phyloP scores from a whole-genome alignment of 192 early-diverging fungal species.

The Podila clonocystis region DNA sequence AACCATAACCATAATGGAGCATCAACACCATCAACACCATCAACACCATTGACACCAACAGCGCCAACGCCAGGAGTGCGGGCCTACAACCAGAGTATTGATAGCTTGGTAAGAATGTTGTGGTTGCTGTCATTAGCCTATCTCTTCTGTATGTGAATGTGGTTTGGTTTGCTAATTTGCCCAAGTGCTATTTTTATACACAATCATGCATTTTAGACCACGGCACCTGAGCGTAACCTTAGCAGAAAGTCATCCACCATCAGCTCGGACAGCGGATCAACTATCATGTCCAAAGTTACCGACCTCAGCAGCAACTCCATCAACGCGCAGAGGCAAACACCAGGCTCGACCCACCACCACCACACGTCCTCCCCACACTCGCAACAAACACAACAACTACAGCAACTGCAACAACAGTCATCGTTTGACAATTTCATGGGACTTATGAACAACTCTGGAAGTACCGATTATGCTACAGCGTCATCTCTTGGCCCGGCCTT shows the following conservation, averaged over 20 bases:
- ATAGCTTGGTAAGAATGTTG: conserved; percentile 17
- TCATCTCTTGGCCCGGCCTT: conserved; percentile 4
- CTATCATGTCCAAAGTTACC: conserved; percentile 36
- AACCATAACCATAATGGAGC: neutral
- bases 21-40: neutral
- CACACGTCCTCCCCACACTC: neutral
- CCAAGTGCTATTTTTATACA: neutral
- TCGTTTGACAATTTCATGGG: conserved; percentile 31
- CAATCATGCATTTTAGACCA: neutral
- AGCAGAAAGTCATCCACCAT: conserved; percentile 48
- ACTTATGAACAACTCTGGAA: neutral
- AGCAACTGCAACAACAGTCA: conserved; percentile 8
- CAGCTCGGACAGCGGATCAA: conserved; percentile 51
- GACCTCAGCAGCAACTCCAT: conserved; percentile 18
- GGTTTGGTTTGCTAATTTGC: neutral
- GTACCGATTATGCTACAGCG: neutral
- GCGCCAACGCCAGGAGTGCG: conserved; percentile 14
- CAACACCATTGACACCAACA: neutral
- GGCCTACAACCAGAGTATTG: conserved; percentile 25
- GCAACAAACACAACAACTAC: conserved; percentile 6
- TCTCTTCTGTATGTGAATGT: neutral
- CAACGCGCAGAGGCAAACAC: conserved; percentile 19
- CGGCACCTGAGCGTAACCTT: conserved; percentile 23
- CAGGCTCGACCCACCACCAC: conserved; percentile 16
- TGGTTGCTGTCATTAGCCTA: neutral